Evolutionary conservation across 495 filamentous ascomycete species (phyloP).

Genomic region (Cairneyella variabilis): DNA sequence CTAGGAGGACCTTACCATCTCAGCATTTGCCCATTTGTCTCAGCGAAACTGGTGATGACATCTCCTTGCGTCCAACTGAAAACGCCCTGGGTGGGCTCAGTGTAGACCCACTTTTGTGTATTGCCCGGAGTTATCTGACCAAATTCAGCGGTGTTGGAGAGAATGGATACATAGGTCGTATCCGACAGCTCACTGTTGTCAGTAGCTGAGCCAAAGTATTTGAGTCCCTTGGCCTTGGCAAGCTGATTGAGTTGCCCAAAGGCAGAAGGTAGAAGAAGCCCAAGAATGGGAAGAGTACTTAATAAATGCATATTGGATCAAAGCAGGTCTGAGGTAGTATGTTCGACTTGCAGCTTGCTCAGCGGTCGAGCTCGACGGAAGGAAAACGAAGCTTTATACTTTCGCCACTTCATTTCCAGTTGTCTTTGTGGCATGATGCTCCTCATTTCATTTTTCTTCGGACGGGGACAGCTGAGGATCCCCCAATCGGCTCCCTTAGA

Average conservation of each 20-base stretch:
- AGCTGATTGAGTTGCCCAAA: constrained; percentile 33
- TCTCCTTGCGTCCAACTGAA: constrained; percentile 53
- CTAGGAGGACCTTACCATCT: constrained; percentile 40
- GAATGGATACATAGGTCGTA: constrained; percentile 35
- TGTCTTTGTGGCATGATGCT: not conserved
- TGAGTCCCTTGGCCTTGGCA: constrained; percentile 39
- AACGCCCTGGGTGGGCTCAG: constrained; percentile 37
- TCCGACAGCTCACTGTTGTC: constrained; percentile 45
- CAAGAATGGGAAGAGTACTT: not conserved
- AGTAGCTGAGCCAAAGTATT: constrained; percentile 48
- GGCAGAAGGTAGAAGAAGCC: constrained; percentile 23
- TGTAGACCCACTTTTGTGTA: constrained; percentile 40
- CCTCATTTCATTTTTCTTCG: too few species aligned
- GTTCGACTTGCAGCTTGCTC: not conserved
- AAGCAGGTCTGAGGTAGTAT: not conserved
- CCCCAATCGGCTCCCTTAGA: not conserved
- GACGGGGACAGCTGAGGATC: too few species aligned
- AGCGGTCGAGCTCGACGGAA: not conserved
- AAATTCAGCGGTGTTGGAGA: constrained; percentile 40
- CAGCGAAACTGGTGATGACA: constrained; percentile 46
- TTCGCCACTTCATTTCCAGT: not conserved
- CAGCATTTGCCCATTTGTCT: constrained; percentile 49
- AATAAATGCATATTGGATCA: not conserved
- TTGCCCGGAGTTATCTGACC: constrained; percentile 44
- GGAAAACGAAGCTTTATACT: not conserved